These are phyloP conservation scores for Corymbia maculata DNA, from an alignment of 345 rosid genomes.

Conservation along the genomic window DNA sequence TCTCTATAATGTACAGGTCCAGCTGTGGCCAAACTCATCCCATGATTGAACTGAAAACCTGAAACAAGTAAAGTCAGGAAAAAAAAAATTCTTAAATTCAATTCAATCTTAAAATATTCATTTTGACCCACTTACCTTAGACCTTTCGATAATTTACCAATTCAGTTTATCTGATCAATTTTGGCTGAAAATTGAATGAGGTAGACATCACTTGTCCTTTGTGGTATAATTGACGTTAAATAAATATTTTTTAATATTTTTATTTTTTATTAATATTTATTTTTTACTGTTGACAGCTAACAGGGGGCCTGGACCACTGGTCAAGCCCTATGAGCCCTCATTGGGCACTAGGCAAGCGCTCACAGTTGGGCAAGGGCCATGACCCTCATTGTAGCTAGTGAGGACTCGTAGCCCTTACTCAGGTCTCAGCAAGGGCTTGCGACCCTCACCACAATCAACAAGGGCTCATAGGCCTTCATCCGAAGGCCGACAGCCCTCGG, in stretches of 20 bases:
- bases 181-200: rapidly evolving
- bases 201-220: neutral
- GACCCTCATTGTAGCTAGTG: no score
- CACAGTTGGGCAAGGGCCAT: no score
- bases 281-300: no score
- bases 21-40: neutral
- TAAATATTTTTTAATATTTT: no score
- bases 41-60: neutral
- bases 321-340: rapidly evolving
- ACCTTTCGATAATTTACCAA: neutral
- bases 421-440: rapidly evolving
- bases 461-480: neutral
- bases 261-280: no score
- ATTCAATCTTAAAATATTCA: neutral
- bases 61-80: neutral
- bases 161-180: rapidly evolving
- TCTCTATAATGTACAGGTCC: neutral
- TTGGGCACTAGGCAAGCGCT: no score
- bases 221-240: rapidly evolving
- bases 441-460: neutral
- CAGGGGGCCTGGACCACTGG: rapidly evolving
- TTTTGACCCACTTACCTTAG: neutral
- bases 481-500: rapidly evolving
- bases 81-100: neutral
- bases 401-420: no score